These are phyloP conservation scores for Cytospora leucostoma DNA, from an alignment of 2,329 filamentous ascomycete genomes.

Conservation along the genomic window DNA sequence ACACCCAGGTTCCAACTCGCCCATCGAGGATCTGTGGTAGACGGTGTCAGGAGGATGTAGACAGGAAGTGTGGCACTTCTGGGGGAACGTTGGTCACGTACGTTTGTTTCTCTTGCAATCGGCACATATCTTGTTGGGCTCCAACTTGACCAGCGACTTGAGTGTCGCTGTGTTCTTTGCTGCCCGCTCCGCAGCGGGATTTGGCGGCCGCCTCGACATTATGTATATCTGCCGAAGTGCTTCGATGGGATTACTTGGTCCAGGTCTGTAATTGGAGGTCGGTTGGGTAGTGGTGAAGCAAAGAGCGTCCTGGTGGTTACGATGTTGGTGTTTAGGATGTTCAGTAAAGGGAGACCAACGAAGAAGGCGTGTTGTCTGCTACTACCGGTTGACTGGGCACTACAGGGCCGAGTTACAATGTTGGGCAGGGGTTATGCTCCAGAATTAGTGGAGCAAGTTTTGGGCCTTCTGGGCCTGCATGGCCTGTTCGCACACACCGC, in stretches of 20 bases:
- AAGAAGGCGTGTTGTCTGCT: neutral
- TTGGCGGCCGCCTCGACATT: slow-evolving; percentile 79
- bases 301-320: neutral
- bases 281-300: neutral
- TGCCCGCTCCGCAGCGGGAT: slow-evolving; percentile 81
- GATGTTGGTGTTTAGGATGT: neutral
- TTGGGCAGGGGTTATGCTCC: neutral
- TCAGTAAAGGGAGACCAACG: neutral
- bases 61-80: too few species aligned
- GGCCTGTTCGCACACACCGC: neutral
- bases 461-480: neutral
- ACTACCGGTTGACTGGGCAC: neutral
- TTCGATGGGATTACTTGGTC: neutral
- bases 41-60: neutral
- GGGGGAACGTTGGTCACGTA: slow-evolving; percentile 46
- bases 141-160: slow-evolving; percentile 91
- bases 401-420: neutral
- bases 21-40: slow-evolving; percentile 87
- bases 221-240: slow-evolving; percentile 30
- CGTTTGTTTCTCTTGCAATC: slow-evolving; percentile 99
- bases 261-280: slow-evolving; percentile 1
- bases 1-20: slow-evolving; percentile 98
- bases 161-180: slow-evolving; percentile 93
- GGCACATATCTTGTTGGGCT: slow-evolving; percentile 93
- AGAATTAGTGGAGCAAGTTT: neutral